Base-by-base conservation (phyloP, 106 monocot genomes). In the Platanthera zijinensis region DNA sequence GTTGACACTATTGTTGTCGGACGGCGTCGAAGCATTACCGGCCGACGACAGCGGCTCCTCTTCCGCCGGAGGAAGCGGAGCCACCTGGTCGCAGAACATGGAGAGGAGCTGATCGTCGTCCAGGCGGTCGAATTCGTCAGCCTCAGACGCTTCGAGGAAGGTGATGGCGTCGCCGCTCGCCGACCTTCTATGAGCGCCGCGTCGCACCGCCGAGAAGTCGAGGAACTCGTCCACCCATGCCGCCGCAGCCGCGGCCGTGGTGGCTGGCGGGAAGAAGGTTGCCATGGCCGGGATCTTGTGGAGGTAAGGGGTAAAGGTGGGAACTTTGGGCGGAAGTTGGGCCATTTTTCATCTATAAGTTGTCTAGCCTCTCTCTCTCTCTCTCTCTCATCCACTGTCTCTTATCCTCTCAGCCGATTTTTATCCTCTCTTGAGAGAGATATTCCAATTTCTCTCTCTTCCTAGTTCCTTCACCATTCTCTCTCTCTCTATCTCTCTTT, bases 91-190 rank as follows among this genome's bases (percentile, higher is more conserved):
- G n/a, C 88, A 85, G 83, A 95, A 95, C 95, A 95, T 92, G 17
- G 83, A 92, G 84, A 89, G 75, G 21, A 95, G 84, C 78, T 92
- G 92, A 72, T 95, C 92, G 10, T 95, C 92, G 67, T 95, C 92
- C 50, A 95, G 83, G 48, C 90, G 83, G 75, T 90, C 87, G 76
- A 92, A 90, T 10, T 88, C 88, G 74, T 10, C 13, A 10, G 12
- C 25, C 7, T 7, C 61, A 8, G 81, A 81, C 10, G 79, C 73
- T 72, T 95, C 92, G 45, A 92, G 75, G 76, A 90, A 88, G 32
- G 89, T 76, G 12, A 90, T 51, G n/a, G n/a, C n/a, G 14, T 84
- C 86, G 80, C 92, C 92, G 78, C 86, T 88, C n/a, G 64, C 89
- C 0, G 86, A 84, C 57, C 92, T 67, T 54, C 95, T 78, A 78